Percentiles rank a stretch among this genome's conserved stretches.
These are phyloP conservation scores for Solanum hybrid DNA, from an alignment of 305 asterid genomes.

Conservation along the genomic window DNA sequence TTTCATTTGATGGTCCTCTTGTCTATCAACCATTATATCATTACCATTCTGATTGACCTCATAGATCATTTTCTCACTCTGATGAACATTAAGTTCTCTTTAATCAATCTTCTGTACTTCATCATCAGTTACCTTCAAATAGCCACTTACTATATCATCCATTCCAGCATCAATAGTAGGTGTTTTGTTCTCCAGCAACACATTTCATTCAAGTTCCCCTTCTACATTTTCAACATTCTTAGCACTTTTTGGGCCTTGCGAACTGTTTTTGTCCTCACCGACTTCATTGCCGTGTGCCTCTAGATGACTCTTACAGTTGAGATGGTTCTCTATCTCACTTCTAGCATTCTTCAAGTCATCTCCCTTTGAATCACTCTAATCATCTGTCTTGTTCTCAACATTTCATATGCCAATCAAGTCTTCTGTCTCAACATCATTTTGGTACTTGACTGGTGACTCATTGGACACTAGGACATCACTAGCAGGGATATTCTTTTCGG, in stretches of 20 bases:
- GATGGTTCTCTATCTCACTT: conserved; percentile 12
- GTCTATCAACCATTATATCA: background rate
- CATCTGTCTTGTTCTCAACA: background rate
- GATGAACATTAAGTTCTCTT: conserved; percentile 12
- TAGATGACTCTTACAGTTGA: background rate
- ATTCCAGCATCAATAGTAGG: background rate
- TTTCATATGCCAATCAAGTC: background rate
- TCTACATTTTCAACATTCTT: background rate
- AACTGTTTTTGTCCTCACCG: too few relatives aligned
- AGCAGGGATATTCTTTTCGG: background rate
- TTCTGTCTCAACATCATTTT: background rate
- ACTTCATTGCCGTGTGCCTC: conserved; percentile 8
- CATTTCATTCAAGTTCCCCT: conserved; percentile 11
- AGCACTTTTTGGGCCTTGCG: background rate
- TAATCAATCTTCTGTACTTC: conserved; percentile 28
- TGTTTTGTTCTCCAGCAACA: conserved; percentile 12
- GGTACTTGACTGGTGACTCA: background rate
- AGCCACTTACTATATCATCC: conserved; percentile 17
- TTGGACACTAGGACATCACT: background rate
- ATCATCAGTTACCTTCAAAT: conserved; percentile 11
- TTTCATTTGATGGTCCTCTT: background rate
- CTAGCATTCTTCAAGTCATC: conserved; percentile 13
- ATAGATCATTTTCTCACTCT: conserved; percentile 13
- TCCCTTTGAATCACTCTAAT: conserved; percentile 14
- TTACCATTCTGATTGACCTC: background rate